Evolutionary conservation across 768 basidiomycete species (phyloP).

Genomic region (Steccherinum ochraceum): DNA sequence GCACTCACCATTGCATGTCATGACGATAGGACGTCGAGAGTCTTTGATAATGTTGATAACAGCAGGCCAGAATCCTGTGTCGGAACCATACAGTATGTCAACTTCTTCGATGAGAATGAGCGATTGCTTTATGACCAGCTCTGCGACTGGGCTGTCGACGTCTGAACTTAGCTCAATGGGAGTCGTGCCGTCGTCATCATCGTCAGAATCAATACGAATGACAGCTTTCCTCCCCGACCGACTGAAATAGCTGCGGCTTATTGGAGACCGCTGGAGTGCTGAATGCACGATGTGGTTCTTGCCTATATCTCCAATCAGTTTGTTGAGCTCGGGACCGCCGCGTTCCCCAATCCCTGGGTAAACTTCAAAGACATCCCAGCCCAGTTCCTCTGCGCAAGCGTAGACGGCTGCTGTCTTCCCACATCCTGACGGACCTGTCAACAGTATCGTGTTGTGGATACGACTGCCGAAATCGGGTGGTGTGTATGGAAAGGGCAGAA

Average conservation of each 20-base stretch:
- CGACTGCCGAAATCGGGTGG: conserved; percentile 31
- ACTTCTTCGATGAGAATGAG: conserved; percentile 92
- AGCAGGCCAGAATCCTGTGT: conserved; percentile 79
- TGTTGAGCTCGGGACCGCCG: conserved; percentile 69
- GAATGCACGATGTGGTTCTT: conserved; percentile 61
- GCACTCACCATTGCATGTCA: conserved; percentile 88
- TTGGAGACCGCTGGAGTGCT: conserved; percentile 14
- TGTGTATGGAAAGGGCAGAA: conserved; percentile 4
- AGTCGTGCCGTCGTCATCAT: conserved; percentile 6
- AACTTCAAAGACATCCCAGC: conserved; percentile 96
- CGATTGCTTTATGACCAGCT: conserved; percentile 58
- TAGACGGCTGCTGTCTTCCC: conserved; percentile 94
- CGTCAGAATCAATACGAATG: conserved; percentile 12
- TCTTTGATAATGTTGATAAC: conserved; percentile 76
- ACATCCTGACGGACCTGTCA: conserved; percentile 74
- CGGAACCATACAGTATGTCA: conserved; percentile 87
- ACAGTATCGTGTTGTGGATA: conserved; percentile 82
- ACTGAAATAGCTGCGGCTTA: conserved; percentile 2
- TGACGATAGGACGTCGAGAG: conserved; percentile 82
- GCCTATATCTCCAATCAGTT: conserved; percentile 86
- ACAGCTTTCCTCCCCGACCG: conserved; percentile 7
- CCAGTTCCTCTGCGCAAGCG: conserved; percentile 89
- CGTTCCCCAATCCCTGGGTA: conserved; percentile 93
- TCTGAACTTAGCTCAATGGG: background rate
- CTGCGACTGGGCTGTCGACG: background rate